Evolutionary conservation across 2,329 filamentous ascomycete species (phyloP), one percentile per base, ranked within the genome.

Genomic region (Phialophora expanda): DNA sequence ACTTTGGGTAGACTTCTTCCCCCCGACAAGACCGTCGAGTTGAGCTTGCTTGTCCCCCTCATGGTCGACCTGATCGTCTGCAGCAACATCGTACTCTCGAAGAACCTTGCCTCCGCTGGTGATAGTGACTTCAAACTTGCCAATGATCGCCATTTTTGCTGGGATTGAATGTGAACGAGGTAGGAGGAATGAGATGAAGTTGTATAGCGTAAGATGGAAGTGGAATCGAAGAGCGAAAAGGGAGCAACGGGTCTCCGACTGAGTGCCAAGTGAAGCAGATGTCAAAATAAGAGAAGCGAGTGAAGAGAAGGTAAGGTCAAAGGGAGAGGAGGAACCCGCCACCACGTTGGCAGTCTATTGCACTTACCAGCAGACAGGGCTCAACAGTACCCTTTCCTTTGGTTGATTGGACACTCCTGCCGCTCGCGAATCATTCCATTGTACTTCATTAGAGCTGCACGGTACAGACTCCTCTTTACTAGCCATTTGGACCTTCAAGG

Each of bases 61-160:
- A 44, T 8, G 22, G 17, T 55, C 53, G 12, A 30, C 24, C 20
- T 24, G 38, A 5, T 48, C 24, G 9, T 61, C 57, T 50, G 12
- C 20, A 7, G 54, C 50, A 50, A 22, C 34, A 7, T 28, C 26
- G 20, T 64, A 53, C 17, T 64, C 55, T 28, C n/a, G 44, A 14
- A 59, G 56, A 11, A 24, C 55, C 3, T 38, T 26, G 44, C 61
- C 61, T 3, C 12, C 55, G 48, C 44, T 55, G 20, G 48, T 32
- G 41, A 64, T 44, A 20, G 46, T 64, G 5, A 64, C 55, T 20
- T 64, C 61, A 14, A 59, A 17, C 8, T 58, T 58, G n/a, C 26
- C 44, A 26, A 59, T 54, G 55, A 59, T 53, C 4, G 55, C 61
- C 61, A 64, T 64, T n/a, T 28, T 55, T 51, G 14, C 22, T 14